A percentile compares a stretch with the other conserved stretches of the same genome.
Evolutionary conservation across 768 basidiomycete species (phyloP).

Genomic region (Amanita brunnescens): DNA sequence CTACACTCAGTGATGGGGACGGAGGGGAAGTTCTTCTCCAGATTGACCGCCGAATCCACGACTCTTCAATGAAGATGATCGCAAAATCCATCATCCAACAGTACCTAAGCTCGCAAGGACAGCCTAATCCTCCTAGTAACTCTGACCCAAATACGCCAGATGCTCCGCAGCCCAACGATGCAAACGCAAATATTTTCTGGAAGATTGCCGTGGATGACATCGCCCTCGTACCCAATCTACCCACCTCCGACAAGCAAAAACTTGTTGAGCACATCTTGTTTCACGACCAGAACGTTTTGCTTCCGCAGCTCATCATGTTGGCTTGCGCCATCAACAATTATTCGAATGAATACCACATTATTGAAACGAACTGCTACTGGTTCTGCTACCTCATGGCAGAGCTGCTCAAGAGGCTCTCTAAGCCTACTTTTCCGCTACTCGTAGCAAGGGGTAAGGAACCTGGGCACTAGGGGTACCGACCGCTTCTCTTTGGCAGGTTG

Average conservation of each 20-base stretch:
- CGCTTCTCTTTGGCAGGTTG: neutral
- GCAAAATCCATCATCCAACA: too few species aligned
- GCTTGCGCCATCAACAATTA: neutral
- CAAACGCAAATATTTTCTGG: neutral
- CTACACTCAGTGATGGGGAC: too few species aligned
- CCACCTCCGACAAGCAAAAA: too few species aligned
- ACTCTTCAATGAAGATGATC: neutral
- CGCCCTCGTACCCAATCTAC: too few species aligned
- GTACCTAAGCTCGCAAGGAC: too few species aligned
- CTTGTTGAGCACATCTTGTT: too few species aligned
- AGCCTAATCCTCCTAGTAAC: neutral
- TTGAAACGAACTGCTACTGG: neutral
- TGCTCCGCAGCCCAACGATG: neutral
- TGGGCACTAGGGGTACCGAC: neutral
- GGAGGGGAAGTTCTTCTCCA: too few species aligned
- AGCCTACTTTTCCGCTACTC: neutral
- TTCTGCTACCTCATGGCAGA: neutral
- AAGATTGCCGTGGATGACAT: neutral
- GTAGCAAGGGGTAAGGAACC: neutral
- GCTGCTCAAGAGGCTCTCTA: neutral
- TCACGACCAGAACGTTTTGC: neutral
- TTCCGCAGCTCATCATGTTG: neutral
- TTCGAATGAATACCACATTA: neutral
- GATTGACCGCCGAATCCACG: too few species aligned
- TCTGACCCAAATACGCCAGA: neutral